Base-by-base conservation (phyloP, 2,329 filamentous ascomycete genomes). In the Fusarium palustre region DNA sequence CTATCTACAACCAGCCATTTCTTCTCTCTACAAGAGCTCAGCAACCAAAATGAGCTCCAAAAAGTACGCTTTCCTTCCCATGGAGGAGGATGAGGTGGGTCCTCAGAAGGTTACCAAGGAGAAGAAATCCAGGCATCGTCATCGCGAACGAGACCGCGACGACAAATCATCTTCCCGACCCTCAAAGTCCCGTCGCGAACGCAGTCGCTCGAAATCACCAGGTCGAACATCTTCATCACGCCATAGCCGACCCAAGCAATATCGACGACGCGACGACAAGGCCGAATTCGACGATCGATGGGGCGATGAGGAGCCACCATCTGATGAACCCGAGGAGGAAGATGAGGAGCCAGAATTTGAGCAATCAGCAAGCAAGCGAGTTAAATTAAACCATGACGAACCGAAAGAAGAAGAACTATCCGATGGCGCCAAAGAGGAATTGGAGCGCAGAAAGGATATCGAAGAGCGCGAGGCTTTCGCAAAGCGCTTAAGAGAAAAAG, bases 381-480 rank as follows among this genome's bases (percentile, higher is more conserved):
- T 90, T 2, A 90, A 92, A 75, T 80, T 91, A 30, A 83, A 79
- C 52, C 89, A 91, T 47, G 84, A 88, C 54, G 84, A 85, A 18
- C 79, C 75, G 1, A 73, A 71, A 68, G 66, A 79, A 68, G 80
- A 70, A 55, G 86, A 88, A 22, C 75, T 90, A 24, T 90, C 90
- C 22, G 89, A 91, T 16, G 86, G 87, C 18, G 84, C 85, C 4
- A 84, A 81, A 55, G 83, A 84, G 54, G 88, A 91, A 70, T 79
- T 83, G 36, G 87, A 87, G 41, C 83, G 88, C 46, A 81, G 88
- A 72, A 86, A 86, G 60, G 93, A 97, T 76, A 85, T 90, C 22
- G 88, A 87, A 67, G 93, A 97, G 76, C 86, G 91, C 41, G 91
- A 94, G 64, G 92, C 91, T 20, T 94, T 97, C 70, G 88, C 92